phyloP scores from a whole-genome alignment of 1,284 basidiomycete species.

The Xerocomus amazonicus region DNA sequence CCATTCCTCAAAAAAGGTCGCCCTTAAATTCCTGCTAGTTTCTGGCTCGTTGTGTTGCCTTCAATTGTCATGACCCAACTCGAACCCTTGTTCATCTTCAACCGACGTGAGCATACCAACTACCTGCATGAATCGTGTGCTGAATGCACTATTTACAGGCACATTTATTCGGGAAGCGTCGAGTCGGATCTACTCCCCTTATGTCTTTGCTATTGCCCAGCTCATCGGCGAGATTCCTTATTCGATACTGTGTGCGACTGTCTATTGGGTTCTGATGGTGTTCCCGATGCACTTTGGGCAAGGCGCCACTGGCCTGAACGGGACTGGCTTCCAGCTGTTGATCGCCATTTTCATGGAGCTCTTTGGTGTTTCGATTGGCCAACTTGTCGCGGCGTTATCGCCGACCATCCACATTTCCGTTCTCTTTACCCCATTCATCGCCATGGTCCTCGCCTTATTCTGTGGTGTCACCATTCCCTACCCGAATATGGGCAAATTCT shows the following conservation, averaged over 20 bases:
- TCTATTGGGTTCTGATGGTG: conserved; percentile 79
- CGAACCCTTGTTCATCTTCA: conserved; percentile 84
- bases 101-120: conserved; percentile 47
- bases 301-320: conserved; percentile 54
- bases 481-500: conserved; percentile 66
- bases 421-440: conserved; percentile 77
- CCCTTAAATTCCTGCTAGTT: conserved; percentile 37
- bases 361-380: conserved; percentile 77
- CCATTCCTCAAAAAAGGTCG: neutral
- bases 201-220: conserved; percentile 82
- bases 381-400: conserved; percentile 72
- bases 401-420: conserved; percentile 75
- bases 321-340: conserved; percentile 74
- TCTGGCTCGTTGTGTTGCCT: conserved; percentile 69
- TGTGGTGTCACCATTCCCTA: conserved; percentile 83
- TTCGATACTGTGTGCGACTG: conserved; percentile 65
- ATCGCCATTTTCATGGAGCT: conserved; percentile 70
- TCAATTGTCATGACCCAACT: conserved; percentile 79
- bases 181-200: conserved; percentile 74
- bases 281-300: conserved; percentile 74
- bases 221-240: conserved; percentile 82
- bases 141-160: conserved; percentile 19
- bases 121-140: neutral
- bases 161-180: conserved; percentile 74
- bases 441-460: conserved; percentile 66